phyloP scores from a whole-genome alignment of 306 rosid species.

The Sicyos edulis region DNA sequence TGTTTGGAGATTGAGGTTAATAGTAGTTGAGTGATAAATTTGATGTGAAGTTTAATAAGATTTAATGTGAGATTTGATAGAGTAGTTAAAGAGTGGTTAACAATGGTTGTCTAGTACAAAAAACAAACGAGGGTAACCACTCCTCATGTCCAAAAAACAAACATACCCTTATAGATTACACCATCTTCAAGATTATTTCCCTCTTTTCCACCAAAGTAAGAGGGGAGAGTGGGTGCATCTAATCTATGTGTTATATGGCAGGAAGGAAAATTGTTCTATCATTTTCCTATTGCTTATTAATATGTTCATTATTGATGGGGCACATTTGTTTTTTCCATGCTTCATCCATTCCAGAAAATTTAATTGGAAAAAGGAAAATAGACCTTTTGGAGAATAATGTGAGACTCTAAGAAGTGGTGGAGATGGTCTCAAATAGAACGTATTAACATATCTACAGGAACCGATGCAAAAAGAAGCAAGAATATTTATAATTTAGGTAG shows the following conservation, averaged over 20 bases:
- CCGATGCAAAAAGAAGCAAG: background rate
- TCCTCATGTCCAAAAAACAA: too few species aligned
- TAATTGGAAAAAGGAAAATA: background rate
- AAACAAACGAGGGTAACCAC: too few species aligned
- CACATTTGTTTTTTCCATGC: background rate
- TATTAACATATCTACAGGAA: background rate
- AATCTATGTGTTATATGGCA: background rate
- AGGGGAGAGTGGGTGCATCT: background rate
- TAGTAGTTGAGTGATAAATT: too few species aligned
- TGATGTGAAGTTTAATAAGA: too few species aligned
- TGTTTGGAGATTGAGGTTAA: too few species aligned
- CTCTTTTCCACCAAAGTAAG: background rate
- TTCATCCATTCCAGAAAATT: background rate
- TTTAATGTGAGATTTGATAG: too few species aligned
- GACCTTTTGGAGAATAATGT: constrained; percentile 1
- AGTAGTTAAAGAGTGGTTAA: too few species aligned
- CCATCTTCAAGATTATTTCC: constrained; percentile 5
- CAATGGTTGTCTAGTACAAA: too few species aligned
- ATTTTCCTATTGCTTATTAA: too few species aligned
- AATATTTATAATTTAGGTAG: background rate
- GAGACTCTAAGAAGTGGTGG: background rate
- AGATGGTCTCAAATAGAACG: constrained; percentile 1
- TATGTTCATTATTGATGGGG: too few species aligned
- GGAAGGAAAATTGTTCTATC: background rate
- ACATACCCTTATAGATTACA: background rate